Percentiles rank a stretch among this genome's conserved stretches.
Conservation (phyloP, 2,329 filamentous ascomycete species). For the Seiridium unicorne region DNA sequence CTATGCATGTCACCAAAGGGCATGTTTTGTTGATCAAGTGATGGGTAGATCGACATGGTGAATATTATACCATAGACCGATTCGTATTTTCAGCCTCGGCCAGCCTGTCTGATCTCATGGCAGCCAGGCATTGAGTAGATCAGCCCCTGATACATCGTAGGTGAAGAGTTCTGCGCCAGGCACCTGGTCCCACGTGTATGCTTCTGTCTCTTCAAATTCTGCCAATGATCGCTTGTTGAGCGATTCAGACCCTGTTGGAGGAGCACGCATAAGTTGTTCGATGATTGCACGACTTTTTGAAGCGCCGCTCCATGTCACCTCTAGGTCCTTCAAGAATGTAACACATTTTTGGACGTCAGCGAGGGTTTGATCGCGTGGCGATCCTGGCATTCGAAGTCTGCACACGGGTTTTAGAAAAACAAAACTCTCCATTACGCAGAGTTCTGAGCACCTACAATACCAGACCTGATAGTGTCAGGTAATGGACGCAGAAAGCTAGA, state of each 20-base stretch:
- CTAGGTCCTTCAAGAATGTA: not conserved
- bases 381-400: slow-evolving; percentile 3
- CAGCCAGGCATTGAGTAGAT: slow-evolving; percentile 7
- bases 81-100: no score
- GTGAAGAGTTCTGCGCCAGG: not conserved
- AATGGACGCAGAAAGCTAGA: slow-evolving; percentile 1
- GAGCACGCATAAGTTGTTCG: not conserved
- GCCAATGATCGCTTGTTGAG: not conserved
- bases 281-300: not conserved
- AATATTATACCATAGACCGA: not conserved
- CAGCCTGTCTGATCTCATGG: not conserved
- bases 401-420: not conserved
- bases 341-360: slow-evolving; percentile 1
- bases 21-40: no score
- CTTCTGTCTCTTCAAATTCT: not conserved
- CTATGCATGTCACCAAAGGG: not conserved
- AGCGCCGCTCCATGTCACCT: slow-evolving; percentile 1
- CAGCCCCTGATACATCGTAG: not conserved
- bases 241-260: not conserved
- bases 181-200: not conserved
- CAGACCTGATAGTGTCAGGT: slow-evolving; percentile 1
- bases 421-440: not conserved
- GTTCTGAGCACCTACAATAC: not conserved
- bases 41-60: no score
- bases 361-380: not conserved